Conservation (phyloP, 352 stramenopile species). For the Plasmopara muralis region DNA sequence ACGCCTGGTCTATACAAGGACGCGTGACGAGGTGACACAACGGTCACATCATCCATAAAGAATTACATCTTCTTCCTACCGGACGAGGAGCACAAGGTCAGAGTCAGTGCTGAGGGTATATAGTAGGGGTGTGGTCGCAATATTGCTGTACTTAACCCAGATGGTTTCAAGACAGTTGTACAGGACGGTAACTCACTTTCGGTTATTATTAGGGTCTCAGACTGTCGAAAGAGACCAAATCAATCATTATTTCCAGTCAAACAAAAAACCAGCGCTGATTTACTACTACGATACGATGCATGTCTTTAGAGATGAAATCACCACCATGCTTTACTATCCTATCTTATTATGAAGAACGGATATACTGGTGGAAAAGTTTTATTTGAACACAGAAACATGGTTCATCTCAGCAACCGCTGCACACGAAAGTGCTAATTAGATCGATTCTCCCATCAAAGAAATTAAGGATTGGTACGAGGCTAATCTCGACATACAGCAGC, state of each 20-base stretch:
- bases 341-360: no score
- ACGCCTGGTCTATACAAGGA: not conserved
- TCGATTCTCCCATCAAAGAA: no score
- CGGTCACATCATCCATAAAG: not conserved
- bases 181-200: not conserved
- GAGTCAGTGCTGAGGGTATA: not conserved
- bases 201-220: not conserved
- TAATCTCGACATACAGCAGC: no score
- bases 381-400: no score
- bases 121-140: not conserved
- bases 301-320: no score
- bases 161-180: not conserved
- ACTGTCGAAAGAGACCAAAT: not conserved
- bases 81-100: not conserved
- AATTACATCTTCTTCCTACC: not conserved
- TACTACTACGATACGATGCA: not conserved
- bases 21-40: not conserved
- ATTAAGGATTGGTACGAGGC: no score
- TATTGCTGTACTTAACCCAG: not conserved
- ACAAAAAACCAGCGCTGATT: not conserved
- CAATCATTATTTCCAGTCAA: not conserved
- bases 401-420: no score
- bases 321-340: no score
- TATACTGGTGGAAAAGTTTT: no score
- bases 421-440: no score